phyloP scores from a whole-genome alignment of 345 rosid genomes.

The Melaleuca alternifolia region DNA sequence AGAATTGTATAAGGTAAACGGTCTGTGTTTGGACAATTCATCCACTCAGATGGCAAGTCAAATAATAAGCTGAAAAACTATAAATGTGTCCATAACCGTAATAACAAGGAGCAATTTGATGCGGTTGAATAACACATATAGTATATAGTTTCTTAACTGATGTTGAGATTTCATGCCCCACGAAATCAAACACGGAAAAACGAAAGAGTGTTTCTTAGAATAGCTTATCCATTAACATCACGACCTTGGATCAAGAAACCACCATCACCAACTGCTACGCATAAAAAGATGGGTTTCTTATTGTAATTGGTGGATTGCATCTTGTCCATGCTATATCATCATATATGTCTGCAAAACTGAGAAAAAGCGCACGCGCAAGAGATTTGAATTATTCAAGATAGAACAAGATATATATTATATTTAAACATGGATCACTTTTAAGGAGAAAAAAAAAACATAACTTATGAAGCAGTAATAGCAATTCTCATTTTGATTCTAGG shows the following conservation, averaged over 20 bases:
- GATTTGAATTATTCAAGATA: neutral
- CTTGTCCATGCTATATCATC: neutral
- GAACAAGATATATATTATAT: neutral
- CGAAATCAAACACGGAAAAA: neutral
- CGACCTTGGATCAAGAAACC: neutral
- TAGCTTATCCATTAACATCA: neutral
- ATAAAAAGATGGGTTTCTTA: neutral
- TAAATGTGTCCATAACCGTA: neutral
- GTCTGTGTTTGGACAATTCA: neutral
- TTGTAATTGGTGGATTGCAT: neutral
- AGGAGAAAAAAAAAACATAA: neutral
- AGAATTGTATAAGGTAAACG: neutral
- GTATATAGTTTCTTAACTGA: neutral
- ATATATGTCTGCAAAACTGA: neutral
- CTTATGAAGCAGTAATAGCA: neutral
- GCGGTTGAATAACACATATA: neutral
- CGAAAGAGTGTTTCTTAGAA: neutral
- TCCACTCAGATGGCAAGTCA: slow-evolving; percentile 2
- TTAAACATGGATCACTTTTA: neutral
- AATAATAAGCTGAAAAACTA: neutral
- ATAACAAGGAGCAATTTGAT: neutral
- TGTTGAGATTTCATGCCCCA: neutral
- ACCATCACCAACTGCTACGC: neutral
- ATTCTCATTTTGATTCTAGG: neutral
- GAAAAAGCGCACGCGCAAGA: neutral